Conservation (phyloP, 1,284 basidiomycete genomes). For the Hypsizygus ulmarius region DNA sequence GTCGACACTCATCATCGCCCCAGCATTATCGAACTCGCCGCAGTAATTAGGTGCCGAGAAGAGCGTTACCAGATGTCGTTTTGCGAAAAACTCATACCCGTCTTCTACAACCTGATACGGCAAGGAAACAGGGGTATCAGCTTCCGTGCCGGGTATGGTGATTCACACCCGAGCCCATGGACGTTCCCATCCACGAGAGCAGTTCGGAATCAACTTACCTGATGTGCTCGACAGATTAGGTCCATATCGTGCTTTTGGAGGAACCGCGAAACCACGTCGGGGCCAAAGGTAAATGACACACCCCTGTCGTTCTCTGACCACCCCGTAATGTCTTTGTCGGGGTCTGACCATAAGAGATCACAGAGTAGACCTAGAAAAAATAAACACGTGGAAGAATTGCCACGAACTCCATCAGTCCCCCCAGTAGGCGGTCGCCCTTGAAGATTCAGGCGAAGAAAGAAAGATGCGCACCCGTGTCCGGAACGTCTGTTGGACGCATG, state of each 20-base stretch:
- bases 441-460: slow-evolving; percentile 6
- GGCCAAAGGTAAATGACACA: slow-evolving; percentile 98
- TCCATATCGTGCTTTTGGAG: slow-evolving; percentile 99
- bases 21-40: slow-evolving; percentile 98
- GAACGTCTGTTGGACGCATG: slow-evolving; percentile 98
- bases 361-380: slow-evolving; percentile 74
- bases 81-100: slow-evolving; percentile 99
- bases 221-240: slow-evolving; percentile 96
- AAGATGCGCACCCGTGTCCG: slow-evolving; percentile 78
- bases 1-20: slow-evolving; percentile 99
- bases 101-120: slow-evolving; percentile 87
- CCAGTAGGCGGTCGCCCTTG: slow-evolving; percentile 2
- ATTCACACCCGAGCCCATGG: background rate
- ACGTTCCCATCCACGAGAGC: background rate
- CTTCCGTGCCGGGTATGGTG: background rate
- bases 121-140: slow-evolving; percentile 9
- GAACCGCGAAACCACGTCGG: slow-evolving; percentile 97
- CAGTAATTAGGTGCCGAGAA: slow-evolving; percentile 99
- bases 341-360: slow-evolving; percentile 98
- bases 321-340: slow-evolving; percentile 98
- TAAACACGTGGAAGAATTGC: background rate
- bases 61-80: slow-evolving; percentile 93
- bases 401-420: background rate
- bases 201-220: slow-evolving; percentile 50
- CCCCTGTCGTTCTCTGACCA: slow-evolving; percentile 99